phyloP scores from a whole-genome alignment of 768 basidiomycete genomes.

The Leccinum pellstonianum region DNA sequence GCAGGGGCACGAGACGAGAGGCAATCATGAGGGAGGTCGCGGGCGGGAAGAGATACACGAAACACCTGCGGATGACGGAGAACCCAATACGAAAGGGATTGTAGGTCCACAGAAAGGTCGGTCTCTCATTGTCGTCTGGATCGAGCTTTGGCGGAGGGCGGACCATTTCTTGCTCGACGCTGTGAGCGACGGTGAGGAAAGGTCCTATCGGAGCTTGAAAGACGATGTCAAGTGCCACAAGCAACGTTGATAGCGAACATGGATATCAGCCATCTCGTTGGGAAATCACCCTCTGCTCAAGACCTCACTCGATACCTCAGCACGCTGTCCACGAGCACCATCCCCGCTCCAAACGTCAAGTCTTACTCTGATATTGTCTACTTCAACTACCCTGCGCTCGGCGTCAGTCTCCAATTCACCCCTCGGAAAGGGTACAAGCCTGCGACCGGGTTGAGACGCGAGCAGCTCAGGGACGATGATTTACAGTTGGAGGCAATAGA shows the following conservation, averaged over 20 bases:
- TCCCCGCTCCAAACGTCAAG: slow-evolving; percentile 60
- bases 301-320: slow-evolving; percentile 44
- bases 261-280: slow-evolving; percentile 43
- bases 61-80: slow-evolving; percentile 3
- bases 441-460: slow-evolving; percentile 40
- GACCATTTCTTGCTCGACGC: slow-evolving; percentile 18
- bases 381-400: slow-evolving; percentile 78
- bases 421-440: slow-evolving; percentile 68
- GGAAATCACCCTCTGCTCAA: slow-evolving; percentile 49
- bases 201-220: slow-evolving; percentile 25
- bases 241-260: slow-evolving; percentile 2
- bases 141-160: slow-evolving; percentile 23
- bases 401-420: slow-evolving; percentile 76
- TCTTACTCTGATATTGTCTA: slow-evolving; percentile 82
- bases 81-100: slow-evolving; percentile 7
- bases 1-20: slow-evolving; percentile 63
- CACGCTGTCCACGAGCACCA: slow-evolving; percentile 29
- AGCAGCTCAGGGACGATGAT: slow-evolving; percentile 49
- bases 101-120: slow-evolving; percentile 6
- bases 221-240: background rate
- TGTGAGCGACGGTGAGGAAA: slow-evolving; percentile 9
- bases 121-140: slow-evolving; percentile 11
- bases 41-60: slow-evolving; percentile 13
- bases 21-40: slow-evolving; percentile 36
- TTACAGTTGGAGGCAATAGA: slow-evolving; percentile 72